Evolutionary conservation across 2,329 filamentous ascomycete genomes (phyloP).

Genomic region (Diaporthe sp.): DNA sequence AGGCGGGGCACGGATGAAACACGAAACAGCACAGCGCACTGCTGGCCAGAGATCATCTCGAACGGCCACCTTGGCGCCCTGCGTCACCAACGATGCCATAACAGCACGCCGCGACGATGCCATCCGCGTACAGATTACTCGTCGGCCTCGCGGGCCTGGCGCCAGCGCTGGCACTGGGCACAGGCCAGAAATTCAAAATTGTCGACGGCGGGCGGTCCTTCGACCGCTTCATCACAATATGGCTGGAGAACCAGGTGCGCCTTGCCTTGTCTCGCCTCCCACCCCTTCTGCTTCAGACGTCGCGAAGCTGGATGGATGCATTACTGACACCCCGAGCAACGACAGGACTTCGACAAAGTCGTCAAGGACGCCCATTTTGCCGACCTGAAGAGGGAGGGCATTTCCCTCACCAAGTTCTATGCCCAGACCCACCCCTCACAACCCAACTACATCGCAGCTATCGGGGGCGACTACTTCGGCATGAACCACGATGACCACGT

Average conservation of each 20-base stretch:
- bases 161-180: conserved; percentile 34
- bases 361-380: conserved; percentile 55
- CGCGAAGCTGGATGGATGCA: not conserved
- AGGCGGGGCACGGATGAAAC: conserved; percentile 31
- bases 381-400: conserved; percentile 58
- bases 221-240: conserved; percentile 60
- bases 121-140: conserved; percentile 3
- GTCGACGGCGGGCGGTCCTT: conserved; percentile 54
- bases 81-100: conserved; percentile 5
- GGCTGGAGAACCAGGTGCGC: conserved; percentile 60
- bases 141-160: conserved; percentile 26
- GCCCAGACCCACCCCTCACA: conserved; percentile 80
- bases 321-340: not conserved
- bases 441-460: conserved; percentile 80
- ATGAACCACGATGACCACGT: conserved; percentile 61
- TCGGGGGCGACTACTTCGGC: conserved; percentile 76
- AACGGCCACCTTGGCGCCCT: conserved; percentile 22
- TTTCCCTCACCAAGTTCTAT: conserved; percentile 65
- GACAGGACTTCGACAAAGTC: conserved; percentile 60
- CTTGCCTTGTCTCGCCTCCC: no score
- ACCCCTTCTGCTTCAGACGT: not conserved
- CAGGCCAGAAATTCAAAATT: conserved; percentile 43
- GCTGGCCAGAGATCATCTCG: not conserved
- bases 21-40: not conserved
- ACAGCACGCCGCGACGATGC: conserved; percentile 31